Percentiles rank a stretch among this genome's conserved stretches.
Evolutionary conservation across 108 stramenopile species (phyloP).

Genomic region (Nannochloropsis granulata): DNA sequence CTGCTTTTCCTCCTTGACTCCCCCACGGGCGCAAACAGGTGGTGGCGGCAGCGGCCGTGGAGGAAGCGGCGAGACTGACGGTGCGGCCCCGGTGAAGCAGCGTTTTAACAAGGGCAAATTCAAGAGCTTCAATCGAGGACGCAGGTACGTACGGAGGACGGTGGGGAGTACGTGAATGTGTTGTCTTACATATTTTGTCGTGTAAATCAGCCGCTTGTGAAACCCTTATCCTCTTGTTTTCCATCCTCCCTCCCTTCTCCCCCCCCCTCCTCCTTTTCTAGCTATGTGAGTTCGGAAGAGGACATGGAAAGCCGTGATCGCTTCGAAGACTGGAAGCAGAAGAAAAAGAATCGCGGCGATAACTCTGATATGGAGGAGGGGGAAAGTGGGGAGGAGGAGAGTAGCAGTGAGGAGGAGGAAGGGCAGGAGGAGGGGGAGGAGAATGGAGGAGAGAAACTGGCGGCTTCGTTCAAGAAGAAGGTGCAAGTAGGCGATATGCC

Average conservation of each 20-base stretch:
- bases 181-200: not conserved
- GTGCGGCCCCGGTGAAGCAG: not conserved
- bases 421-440: not conserved
- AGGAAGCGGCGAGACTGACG: not conserved
- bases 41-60: not conserved
- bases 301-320: not conserved
- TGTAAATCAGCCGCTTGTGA: too few relatives aligned
- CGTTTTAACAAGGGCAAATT: not conserved
- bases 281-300: not conserved
- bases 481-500: not conserved
- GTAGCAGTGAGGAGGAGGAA: not conserved
- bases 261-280: not conserved
- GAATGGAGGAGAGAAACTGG: not conserved
- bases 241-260: not conserved
- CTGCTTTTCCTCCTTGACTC: not conserved
- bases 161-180: not conserved
- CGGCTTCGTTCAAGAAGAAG: not conserved
- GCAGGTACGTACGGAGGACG: not conserved
- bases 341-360: not conserved
- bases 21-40: not conserved
- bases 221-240: not conserved
- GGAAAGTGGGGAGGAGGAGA: not conserved
- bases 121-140: not conserved
- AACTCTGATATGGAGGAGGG: not conserved
- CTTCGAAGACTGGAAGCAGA: not conserved